Conservation (phyloP, 2,329 filamentous ascomycete species). For the Rugonectria rugulosa region DNA sequence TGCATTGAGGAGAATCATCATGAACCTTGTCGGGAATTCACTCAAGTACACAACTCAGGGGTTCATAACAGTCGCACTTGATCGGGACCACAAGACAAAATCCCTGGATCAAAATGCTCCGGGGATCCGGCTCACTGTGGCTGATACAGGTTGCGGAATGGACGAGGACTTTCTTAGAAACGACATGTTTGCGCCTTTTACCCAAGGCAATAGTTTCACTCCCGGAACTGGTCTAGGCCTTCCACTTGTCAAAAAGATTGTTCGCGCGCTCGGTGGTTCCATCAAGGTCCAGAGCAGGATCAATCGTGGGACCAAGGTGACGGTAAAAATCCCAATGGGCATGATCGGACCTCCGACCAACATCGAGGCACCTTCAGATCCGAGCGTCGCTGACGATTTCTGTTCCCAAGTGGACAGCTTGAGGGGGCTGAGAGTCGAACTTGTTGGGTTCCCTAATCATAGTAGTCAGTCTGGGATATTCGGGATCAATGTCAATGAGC, state of each 20-base stretch:
- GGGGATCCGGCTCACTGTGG: constrained; percentile 54
- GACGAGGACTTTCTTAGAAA: constrained; percentile 66
- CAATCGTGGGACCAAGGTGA: constrained; percentile 47
- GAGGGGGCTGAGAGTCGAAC: constrained; percentile 39
- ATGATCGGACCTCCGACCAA: not conserved
- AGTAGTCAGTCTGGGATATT: too few relatives aligned
- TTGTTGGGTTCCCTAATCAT: too few relatives aligned
- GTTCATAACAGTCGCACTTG: constrained; percentile 41
- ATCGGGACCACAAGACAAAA: constrained; percentile 23
- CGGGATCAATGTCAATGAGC: not conserved
- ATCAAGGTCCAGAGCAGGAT: constrained; percentile 62
- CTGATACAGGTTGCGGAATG: constrained; percentile 73
- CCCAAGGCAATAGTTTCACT: constrained; percentile 67
- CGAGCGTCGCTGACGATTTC: constrained; percentile 39
- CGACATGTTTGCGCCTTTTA: constrained; percentile 68
- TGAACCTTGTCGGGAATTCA: constrained; percentile 70
- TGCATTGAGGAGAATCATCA: constrained; percentile 59
- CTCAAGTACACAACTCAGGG: constrained; percentile 64
- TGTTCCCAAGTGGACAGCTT: constrained; percentile 39
- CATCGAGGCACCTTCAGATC: not conserved
- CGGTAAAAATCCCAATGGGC: constrained; percentile 43
- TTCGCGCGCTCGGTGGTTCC: constrained; percentile 63
- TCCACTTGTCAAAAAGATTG: constrained; percentile 68
- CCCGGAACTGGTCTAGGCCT: constrained; percentile 71
- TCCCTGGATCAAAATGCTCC: constrained; percentile 11